Conservation (phyloP, 2,329 filamentous ascomycete genomes). For the Xylaria sp. region DNA sequence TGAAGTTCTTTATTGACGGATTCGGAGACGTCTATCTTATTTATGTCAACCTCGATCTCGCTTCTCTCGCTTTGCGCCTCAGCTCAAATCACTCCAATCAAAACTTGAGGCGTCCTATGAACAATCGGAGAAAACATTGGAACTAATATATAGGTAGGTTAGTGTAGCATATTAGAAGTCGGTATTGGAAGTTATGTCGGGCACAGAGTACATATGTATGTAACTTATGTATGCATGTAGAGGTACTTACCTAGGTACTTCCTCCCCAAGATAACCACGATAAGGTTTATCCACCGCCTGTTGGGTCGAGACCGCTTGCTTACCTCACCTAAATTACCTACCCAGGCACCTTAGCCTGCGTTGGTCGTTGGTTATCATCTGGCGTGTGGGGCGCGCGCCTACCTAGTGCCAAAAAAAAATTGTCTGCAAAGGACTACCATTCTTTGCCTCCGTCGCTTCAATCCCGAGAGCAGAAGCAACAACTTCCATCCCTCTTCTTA, state of each 20-base stretch:
- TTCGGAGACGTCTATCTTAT: background rate
- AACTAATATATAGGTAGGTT: too few relatives aligned
- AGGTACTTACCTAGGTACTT: too few relatives aligned
- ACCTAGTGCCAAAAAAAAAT: slow-evolving; percentile 44
- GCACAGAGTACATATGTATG: too few relatives aligned
- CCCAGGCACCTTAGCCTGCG: background rate
- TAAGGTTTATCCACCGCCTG: too few relatives aligned
- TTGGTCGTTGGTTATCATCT: background rate
- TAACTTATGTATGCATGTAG: too few relatives aligned
- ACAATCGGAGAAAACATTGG: too few relatives aligned
- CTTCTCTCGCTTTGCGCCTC: background rate
- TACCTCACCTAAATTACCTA: too few relatives aligned
- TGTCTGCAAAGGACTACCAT: slow-evolving; percentile 41
- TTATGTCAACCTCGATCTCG: background rate
- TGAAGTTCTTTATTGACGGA: background rate
- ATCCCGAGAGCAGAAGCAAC: slow-evolving; percentile 26
- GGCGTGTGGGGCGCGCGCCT: slow-evolving; percentile 37
- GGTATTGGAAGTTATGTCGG: too few relatives aligned
- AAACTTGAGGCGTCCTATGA: background rate
- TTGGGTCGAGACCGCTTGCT: slow-evolving; percentile 1
- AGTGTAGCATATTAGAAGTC: too few relatives aligned
- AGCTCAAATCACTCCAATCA: background rate
- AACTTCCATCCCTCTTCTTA: slow-evolving; percentile 30
- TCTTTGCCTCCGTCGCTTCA: slow-evolving; percentile 45
- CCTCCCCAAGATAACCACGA: too few relatives aligned